Base-by-base conservation (phyloP, 331 rosid species). In the Quercus tomentella region DNA sequence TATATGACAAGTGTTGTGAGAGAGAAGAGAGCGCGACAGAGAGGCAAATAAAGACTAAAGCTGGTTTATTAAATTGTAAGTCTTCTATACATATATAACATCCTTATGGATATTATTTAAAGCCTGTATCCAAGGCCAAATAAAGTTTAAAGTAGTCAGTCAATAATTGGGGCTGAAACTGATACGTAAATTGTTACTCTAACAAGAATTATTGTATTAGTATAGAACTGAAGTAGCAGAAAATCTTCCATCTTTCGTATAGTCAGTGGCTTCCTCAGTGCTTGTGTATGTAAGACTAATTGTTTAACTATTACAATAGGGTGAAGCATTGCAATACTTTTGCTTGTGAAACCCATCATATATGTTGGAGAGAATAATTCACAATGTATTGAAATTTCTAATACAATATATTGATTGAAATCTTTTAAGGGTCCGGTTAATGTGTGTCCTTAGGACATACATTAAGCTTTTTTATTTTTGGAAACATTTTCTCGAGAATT, bases 71-170 rank as follows among this genome's bases (percentile, higher is more conserved):
- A 68, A 78, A 62, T 55, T 77, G 33, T 45, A 21, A 21, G 16
- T 55, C 51, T 74, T 82, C 75, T 35, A 35, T 35, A 35, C 1
- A 37, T 7, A 37, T 7, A 37, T 37, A 79, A 58, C 61, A 73
- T 79, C 17, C 61, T 31, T 62, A 14, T 56, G 26, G 72, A 18
- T 66, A 33, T 77, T 66, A 33, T 77, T 73, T 75, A 57, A 61
- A 63, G 79, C 77, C 78, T 70, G 37, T 52, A 81, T 56, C 72
- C 51, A 73, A 71, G 65, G 73, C 35, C 35, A 35, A 79, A 81
- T 66, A 82, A 56, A 80, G 72, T 20, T 58, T 68, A 69, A 33
- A 76, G 43, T 31, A 63, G 89, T 88, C 78, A 86, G 88, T 57
- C 72, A 37, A 37, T 37, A 8, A 72, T 79, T 77, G 80, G 45